A percentile compares a stretch with the other conserved stretches of the same genome.
phyloP scores from a whole-genome alignment of 768 basidiomycete species.

The Russula sp. region DNA sequence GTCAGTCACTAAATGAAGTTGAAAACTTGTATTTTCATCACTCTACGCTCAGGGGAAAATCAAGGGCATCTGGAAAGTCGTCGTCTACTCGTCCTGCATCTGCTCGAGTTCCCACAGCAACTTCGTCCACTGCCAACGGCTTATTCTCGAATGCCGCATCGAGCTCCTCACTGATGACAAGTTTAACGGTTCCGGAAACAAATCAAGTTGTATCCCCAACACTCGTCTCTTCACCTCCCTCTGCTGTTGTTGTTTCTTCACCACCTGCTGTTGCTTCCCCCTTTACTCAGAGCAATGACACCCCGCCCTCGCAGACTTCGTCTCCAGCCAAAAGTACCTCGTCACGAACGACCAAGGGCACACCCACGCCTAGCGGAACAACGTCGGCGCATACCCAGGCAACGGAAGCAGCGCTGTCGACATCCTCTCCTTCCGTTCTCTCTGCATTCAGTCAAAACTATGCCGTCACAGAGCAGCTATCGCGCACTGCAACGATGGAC shows the following conservation, averaged over 20 bases:
- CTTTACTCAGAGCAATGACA: neutral
- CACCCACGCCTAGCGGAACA: neutral
- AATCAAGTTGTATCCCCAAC: neutral
- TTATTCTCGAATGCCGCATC: neutral
- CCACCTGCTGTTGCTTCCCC: neutral
- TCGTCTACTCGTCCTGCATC: conserved; percentile 24
- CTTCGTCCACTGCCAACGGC: neutral
- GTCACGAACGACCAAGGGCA: neutral
- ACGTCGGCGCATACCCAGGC: neutral
- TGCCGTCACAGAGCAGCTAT: conserved; percentile 1
- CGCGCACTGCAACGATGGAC: conserved; percentile 12
- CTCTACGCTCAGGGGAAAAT: conserved; percentile 40
- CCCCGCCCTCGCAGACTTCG: neutral
- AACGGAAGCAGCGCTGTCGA: neutral
- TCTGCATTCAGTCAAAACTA: conserved; percentile 14
- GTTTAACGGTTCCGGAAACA: neutral
- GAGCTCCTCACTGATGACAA: neutral
- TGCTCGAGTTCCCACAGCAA: conserved; percentile 22
- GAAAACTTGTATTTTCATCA: conserved; percentile 76
- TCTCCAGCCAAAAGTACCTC: neutral
- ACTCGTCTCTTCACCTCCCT: neutral
- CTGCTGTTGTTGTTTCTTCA: neutral
- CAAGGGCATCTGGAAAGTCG: conserved; percentile 26
- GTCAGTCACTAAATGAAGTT: conserved; percentile 71
- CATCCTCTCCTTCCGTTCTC: conserved; percentile 11